Base-by-base conservation (phyloP, 2,329 filamentous ascomycete genomes). In the Penicillium sp. region DNA sequence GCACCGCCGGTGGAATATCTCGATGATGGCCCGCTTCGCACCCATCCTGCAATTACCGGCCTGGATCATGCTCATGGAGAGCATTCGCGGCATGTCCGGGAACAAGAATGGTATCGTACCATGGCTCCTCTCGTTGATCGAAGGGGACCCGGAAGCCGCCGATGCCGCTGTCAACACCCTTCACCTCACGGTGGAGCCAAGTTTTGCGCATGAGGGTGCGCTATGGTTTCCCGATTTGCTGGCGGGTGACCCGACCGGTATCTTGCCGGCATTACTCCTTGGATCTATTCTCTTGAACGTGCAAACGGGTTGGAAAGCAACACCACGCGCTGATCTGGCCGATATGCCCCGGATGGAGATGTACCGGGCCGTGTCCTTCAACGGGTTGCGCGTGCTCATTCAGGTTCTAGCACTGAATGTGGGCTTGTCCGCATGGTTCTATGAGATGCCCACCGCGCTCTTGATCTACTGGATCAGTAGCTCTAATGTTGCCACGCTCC, bases 161-260 rank as follows among this genome's bases (percentile, higher is more conserved):
- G 57, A 57, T 8, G 51, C 55, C 15, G 49, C 65, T 47, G 56
- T 61, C 12, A 54, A 66, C 25, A 54, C 71, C 39, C 59, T 76
- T 25, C 67, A 65, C 57, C 47, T 69, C 10, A 60, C 68, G 3
- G 47, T 81, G 35, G 82, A 86, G 63, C 79, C 81, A 3, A 78
- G 80, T 4, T 73, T 88, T 15, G 78, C 81, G 5, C 78, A 70
- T 7, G 86, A 87, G 73, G 86, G 86, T n/a, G 78, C 82, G 3
- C 75, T 86, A 1, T 89, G 86, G 86, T 87, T 87, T 57, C 78
- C 81, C 1, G 79, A 88, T 68, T 78, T 89, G 14, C 73, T 84
- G 5, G 67, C 78, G 0, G 74, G 83, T 8, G 86, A 88, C 64
- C 78, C 84, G 0, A 79, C 78, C 2, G 73, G 81, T 2, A 63